These are phyloP conservation scores for Rhynchospora pubera DNA, from an alignment of 176 grass and related monocot species.

Conservation along the genomic window DNA sequence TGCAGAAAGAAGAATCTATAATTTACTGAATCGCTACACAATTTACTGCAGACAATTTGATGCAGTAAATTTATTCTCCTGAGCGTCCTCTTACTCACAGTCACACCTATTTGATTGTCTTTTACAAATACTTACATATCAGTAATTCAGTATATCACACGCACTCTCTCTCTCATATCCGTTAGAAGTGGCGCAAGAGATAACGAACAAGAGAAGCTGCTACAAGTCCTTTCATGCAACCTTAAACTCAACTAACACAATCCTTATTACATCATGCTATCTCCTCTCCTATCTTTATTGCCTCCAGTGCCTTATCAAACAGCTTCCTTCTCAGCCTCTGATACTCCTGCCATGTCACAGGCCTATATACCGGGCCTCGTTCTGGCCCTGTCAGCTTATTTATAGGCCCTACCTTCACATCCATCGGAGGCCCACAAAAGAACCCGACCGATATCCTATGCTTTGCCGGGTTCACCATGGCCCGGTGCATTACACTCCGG, in stretches of 20 bases:
- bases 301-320: constrained; percentile 46
- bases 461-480: constrained; percentile 57
- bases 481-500: constrained; percentile 79
- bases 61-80: background rate
- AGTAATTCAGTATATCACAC: too few relatives aligned
- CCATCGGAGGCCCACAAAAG: constrained; percentile 54
- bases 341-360: constrained; percentile 92
- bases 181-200: constrained; percentile 14
- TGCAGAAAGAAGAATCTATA: background rate
- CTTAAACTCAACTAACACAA: constrained; percentile 16
- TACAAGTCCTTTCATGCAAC: constrained; percentile 23
- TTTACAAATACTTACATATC: background rate
- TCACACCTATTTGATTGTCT: background rate
- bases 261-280: constrained; percentile 6
- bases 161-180: background rate
- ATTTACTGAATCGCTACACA: background rate
- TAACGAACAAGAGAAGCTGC: constrained; percentile 14
- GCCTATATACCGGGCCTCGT: constrained; percentile 42
- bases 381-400: constrained; percentile 26
- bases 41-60: background rate
- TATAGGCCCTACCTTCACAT: constrained; percentile 51
- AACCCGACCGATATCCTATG: constrained; percentile 70
- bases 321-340: constrained; percentile 58
- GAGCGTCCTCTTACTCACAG: background rate
- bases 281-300: constrained; percentile 41